These are phyloP conservation scores for Coemansia sp. DNA, from an alignment of 192 early-diverging fungal species.

Conservation along the genomic window DNA sequence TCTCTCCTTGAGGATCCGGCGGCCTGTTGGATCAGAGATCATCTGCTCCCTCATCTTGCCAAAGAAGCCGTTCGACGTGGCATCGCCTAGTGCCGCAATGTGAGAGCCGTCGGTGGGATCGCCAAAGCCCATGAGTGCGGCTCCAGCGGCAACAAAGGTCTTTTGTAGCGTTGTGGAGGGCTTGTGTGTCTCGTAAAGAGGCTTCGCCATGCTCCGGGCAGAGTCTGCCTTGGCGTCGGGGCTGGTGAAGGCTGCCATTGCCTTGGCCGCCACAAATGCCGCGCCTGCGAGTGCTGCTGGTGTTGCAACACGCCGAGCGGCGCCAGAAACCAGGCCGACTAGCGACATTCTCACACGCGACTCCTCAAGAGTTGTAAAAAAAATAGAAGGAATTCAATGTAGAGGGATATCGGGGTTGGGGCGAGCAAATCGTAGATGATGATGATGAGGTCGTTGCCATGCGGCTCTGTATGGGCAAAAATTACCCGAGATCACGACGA, in stretches of 20 bases:
- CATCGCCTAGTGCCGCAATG: constrained; percentile 73
- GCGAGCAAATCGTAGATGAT: background rate
- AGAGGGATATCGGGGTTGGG: background rate
- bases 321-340: constrained; percentile 16
- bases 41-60: constrained; percentile 73
- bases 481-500: no score
- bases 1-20: constrained; percentile 78
- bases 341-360: constrained; percentile 23
- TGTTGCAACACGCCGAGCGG: constrained; percentile 24
- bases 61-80: constrained; percentile 72
- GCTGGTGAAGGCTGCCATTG: constrained; percentile 48
- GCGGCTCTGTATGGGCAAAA: no score
- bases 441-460: no score
- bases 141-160: constrained; percentile 64
- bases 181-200: constrained; percentile 62
- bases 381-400: no score
- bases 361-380: background rate
- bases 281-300: constrained; percentile 29
- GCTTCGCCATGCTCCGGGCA: constrained; percentile 28
- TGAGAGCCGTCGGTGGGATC: constrained; percentile 66
- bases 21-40: constrained; percentile 70
- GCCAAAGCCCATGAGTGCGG: constrained; percentile 71
- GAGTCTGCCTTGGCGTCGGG: constrained; percentile 39
- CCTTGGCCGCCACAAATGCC: constrained; percentile 21
- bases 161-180: constrained; percentile 67